Evolutionary conservation across 2,329 filamentous ascomycete genomes (phyloP).

Genomic region (Albifimbria verrucaria): DNA sequence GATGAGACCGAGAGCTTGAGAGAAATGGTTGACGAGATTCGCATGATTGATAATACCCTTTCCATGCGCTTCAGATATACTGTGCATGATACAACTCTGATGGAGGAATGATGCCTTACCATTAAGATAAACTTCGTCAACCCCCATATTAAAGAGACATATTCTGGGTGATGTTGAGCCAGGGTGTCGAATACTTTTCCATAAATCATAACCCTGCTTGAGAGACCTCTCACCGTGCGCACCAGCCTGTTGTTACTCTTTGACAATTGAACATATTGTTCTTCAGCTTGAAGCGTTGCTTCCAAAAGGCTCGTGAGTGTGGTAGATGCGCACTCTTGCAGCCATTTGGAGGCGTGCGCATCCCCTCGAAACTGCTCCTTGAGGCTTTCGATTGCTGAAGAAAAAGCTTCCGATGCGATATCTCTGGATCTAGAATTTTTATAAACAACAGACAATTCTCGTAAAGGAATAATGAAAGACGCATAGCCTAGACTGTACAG

Average conservation of each 20-base stretch:
- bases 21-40: slow-evolving; percentile 1
- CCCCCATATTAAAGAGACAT: neutral
- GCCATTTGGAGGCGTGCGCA: neutral
- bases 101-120: neutral
- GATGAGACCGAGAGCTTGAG: neutral
- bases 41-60: slow-evolving; percentile 7
- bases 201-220: neutral
- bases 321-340: neutral
- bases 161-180: slow-evolving; percentile 1
- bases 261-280: neutral
- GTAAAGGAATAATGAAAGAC: too few relatives aligned
- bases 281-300: neutral
- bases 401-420: neutral
- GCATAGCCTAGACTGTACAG: neutral
- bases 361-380: neutral
- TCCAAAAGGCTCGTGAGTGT: neutral
- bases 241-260: neutral
- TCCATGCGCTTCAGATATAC: neutral
- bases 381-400: neutral
- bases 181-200: neutral
- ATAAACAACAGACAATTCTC: neutral
- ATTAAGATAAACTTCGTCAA: neutral
- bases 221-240: neutral
- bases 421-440: neutral
- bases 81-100: neutral